These are phyloP conservation scores for Neofusicoccum kwambonambiense DNA, from an alignment of 2,329 filamentous ascomycete species.

Conservation along the genomic window DNA sequence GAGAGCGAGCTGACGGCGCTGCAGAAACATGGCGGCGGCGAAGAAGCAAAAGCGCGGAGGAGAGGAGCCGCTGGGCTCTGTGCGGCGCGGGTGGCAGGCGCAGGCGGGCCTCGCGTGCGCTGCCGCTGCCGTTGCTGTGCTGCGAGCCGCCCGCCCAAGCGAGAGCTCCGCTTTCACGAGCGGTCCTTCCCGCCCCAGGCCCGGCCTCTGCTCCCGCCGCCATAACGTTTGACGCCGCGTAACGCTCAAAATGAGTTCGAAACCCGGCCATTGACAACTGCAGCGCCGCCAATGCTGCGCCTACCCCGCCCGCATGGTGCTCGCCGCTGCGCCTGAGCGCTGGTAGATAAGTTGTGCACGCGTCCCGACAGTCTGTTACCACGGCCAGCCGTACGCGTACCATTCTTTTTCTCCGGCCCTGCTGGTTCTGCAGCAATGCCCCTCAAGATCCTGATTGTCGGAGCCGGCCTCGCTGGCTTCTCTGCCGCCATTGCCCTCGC, in stretches of 20 bases:
- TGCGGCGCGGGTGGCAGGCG: too few species aligned
- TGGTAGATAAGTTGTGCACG: conserved; percentile 8
- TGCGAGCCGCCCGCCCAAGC: background rate
- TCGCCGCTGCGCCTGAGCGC: background rate
- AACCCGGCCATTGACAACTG: background rate
- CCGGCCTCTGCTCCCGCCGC: background rate
- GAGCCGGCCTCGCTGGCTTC: conserved; percentile 27
- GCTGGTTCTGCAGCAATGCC: conserved; percentile 6
- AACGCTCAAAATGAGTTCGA: background rate
- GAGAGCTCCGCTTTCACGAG: background rate
- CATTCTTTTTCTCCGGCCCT: background rate
- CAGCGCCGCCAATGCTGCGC: background rate
- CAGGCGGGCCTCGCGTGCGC: too few species aligned
- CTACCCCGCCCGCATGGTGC: background rate
- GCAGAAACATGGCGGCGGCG: background rate
- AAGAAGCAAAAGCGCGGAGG: background rate
- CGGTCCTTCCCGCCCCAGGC: background rate
- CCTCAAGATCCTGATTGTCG: conserved; percentile 23
- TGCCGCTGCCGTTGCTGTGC: too few species aligned
- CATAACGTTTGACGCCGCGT: background rate
- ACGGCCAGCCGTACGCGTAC: background rate
- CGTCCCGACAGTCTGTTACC: background rate
- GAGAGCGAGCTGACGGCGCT: background rate
- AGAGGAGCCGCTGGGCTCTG: background rate
- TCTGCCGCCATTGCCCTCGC: conserved; percentile 24